phyloP scores from a whole-genome alignment of 192 early-diverging fungal genomes.

The Backusella psychrophila region DNA sequence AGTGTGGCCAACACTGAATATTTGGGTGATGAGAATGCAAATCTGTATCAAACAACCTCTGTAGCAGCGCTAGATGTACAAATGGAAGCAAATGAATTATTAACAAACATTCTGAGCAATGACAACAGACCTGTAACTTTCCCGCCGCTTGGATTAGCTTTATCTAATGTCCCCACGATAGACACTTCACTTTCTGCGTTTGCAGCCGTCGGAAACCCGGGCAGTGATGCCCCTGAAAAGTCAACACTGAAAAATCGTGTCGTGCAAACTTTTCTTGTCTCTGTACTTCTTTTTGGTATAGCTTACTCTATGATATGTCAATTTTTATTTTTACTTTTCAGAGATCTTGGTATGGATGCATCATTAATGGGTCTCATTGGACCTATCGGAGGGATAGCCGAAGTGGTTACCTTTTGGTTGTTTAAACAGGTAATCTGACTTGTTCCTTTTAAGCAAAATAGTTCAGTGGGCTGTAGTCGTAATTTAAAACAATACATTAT shows the following conservation, averaged over 20 bases:
- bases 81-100: constrained; percentile 19
- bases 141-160: constrained; percentile 27
- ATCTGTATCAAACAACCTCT: constrained; percentile 9
- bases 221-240: neutral
- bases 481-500: constrained; percentile 2
- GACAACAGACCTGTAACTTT: constrained; percentile 16
- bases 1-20: constrained; percentile 29
- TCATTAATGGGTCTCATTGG: constrained; percentile 34
- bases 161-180: constrained; percentile 27
- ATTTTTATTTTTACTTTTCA: constrained; percentile 32
- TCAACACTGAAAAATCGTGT: constrained; percentile 12
- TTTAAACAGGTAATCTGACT: constrained; percentile 35
- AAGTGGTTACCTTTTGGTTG: constrained; percentile 36
- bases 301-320: constrained; percentile 31
- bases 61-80: constrained; percentile 20
- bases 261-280: constrained; percentile 25
- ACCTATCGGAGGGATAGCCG: constrained; percentile 30
- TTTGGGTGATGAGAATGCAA: constrained; percentile 15
- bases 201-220: constrained; percentile 5
- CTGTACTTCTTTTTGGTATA: constrained; percentile 29
- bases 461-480: neutral
- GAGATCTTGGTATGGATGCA: constrained; percentile 27
- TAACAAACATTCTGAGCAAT: neutral
- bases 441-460: neutral
- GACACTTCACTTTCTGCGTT: constrained; percentile 25